These are phyloP conservation scores for Auricularia sp. DNA, from an alignment of 768 basidiomycete genomes.

Conservation along the genomic window DNA sequence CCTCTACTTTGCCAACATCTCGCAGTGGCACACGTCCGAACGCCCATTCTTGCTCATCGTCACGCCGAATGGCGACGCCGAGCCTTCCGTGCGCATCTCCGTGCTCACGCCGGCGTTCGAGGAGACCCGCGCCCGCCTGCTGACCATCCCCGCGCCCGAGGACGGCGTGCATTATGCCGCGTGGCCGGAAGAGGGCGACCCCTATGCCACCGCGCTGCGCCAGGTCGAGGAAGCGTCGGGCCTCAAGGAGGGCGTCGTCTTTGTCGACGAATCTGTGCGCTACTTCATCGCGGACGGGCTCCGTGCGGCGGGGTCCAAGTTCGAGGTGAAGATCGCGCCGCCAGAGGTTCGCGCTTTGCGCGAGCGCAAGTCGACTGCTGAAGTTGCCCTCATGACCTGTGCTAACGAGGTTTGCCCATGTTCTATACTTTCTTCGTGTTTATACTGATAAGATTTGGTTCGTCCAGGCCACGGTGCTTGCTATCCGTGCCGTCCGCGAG, in stretches of 20 bases:
- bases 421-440: not conserved
- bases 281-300: constrained; percentile 61
- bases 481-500: constrained; percentile 55
- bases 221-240: constrained; percentile 20
- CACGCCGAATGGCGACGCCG: constrained; percentile 26
- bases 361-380: constrained; percentile 64
- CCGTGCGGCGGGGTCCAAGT: constrained; percentile 30
- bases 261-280: constrained; percentile 51
- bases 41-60: constrained; percentile 66
- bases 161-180: constrained; percentile 30
- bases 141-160: constrained; percentile 40
- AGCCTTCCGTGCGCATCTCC: constrained; percentile 32
- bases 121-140: constrained; percentile 51
- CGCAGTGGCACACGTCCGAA: constrained; percentile 68
- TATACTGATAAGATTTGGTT: not conserved
- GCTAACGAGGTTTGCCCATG: constrained; percentile 56
- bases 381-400: constrained; percentile 63
- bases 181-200: constrained; percentile 62
- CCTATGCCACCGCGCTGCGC: constrained; percentile 43
- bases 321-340: constrained; percentile 40
- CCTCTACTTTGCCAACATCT: constrained; percentile 65
- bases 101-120: constrained; percentile 76
- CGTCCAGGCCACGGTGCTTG: constrained; percentile 61
- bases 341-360: constrained; percentile 48
- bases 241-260: constrained; percentile 30